phyloP scores from a whole-genome alignment of 306 rosid species.

The Corylus americana region DNA sequence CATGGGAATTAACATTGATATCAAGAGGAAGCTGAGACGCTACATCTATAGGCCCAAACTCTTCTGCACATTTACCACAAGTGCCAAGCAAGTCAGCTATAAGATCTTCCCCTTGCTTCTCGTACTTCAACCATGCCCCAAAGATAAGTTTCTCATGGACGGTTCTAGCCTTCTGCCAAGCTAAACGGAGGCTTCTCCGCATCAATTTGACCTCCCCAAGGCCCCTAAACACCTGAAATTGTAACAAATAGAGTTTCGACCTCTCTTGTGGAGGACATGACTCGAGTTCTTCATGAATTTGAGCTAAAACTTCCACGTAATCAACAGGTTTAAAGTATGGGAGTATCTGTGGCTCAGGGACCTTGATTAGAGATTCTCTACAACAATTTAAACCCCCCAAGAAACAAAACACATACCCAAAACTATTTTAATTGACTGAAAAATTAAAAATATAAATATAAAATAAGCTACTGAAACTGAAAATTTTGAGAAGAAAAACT shows the following conservation, averaged over 20 bases:
- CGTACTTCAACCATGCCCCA: conserved; percentile 95
- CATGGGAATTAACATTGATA: conserved; percentile 34
- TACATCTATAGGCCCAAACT: conserved; percentile 66
- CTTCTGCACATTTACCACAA: conserved; percentile 73
- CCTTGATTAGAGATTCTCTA: conserved; percentile 91
- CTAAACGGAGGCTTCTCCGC: conserved; percentile 84
- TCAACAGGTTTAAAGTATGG: conserved; percentile 78
- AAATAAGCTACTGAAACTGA: neutral
- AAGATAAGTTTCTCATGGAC: conserved; percentile 76
- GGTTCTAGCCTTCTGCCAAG: conserved; percentile 79
- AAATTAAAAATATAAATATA: neutral
- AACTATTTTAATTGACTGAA: neutral
- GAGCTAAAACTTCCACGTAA: conserved; percentile 88
- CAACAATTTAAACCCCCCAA: conserved; percentile 32
- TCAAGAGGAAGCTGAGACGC: conserved; percentile 54
- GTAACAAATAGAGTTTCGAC: conserved; percentile 75
- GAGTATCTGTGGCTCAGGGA: conserved; percentile 71
- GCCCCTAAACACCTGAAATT: conserved; percentile 84
- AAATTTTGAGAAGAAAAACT: conserved; percentile 32
- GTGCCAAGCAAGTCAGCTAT: conserved; percentile 63
- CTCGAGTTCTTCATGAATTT: conserved; percentile 95
- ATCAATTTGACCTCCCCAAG: conserved; percentile 80
- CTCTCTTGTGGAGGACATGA: conserved; percentile 65
- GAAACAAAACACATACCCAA: neutral
- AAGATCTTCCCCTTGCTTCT: conserved; percentile 79